Evolutionary conservation across 768 basidiomycete genomes (phyloP).

Genomic region (Sutorius australiensis): DNA sequence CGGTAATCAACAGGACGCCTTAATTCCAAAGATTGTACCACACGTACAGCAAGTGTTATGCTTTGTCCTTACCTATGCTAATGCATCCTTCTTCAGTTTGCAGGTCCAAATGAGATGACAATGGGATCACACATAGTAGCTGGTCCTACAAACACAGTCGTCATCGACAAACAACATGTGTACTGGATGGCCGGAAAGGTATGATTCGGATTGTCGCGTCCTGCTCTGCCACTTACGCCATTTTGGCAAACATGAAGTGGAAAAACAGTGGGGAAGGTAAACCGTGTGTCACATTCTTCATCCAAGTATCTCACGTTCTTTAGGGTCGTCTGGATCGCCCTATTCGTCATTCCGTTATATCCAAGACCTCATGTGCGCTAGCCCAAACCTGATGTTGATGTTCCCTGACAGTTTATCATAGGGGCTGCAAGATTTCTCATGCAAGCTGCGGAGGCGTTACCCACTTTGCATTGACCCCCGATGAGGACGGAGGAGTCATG

Average conservation of each 20-base stretch:
- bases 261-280: slow-evolving; percentile 91
- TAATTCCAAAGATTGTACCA: slow-evolving; percentile 81
- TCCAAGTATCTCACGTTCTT: slow-evolving; percentile 6
- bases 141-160: slow-evolving; percentile 81
- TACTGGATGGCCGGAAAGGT: slow-evolving; percentile 86
- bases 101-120: slow-evolving; percentile 61
- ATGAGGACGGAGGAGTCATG: slow-evolving; percentile 74
- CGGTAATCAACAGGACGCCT: slow-evolving; percentile 76
- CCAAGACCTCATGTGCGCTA: slow-evolving; percentile 74
- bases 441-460: slow-evolving; percentile 84
- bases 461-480: slow-evolving; percentile 74
- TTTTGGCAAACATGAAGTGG: slow-evolving; percentile 53
- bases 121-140: slow-evolving; percentile 64
- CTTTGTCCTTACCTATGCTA: not conserved
- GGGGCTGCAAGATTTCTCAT: slow-evolving; percentile 73
- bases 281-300: not conserved
- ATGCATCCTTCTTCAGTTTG: slow-evolving; percentile 47
- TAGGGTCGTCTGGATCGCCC: slow-evolving; percentile 85
- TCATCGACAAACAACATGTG: slow-evolving; percentile 82
- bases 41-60: slow-evolving; percentile 43
- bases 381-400: not conserved
- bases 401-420: slow-evolving; percentile 25
- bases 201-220: slow-evolving; percentile 9
- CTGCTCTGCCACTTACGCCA: not conserved
- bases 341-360: slow-evolving; percentile 85